These are phyloP conservation scores for Tephrocybe rancida DNA, from an alignment of 768 basidiomycete species.

Conservation along the genomic window DNA sequence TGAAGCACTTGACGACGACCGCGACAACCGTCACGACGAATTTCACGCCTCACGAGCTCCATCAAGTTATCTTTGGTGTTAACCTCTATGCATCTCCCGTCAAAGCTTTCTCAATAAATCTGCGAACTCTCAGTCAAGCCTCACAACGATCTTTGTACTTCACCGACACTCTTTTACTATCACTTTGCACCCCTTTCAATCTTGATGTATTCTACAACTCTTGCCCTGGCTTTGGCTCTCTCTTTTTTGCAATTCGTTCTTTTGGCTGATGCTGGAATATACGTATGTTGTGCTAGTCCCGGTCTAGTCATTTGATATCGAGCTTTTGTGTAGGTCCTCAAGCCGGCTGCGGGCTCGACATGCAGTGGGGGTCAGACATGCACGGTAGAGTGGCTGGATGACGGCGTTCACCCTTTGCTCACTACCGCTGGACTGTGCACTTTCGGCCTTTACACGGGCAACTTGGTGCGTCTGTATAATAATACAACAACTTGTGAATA, in stretches of 20 bases:
- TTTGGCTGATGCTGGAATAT: slow-evolving; percentile 39
- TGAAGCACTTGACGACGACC: slow-evolving; percentile 11
- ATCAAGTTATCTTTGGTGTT: not conserved
- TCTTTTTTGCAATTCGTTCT: slow-evolving; percentile 25
- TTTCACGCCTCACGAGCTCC: slow-evolving; percentile 3
- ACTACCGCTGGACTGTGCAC: slow-evolving; percentile 50
- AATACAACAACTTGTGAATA: not conserved
- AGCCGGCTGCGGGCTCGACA: slow-evolving; percentile 41
- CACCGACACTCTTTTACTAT: slow-evolving; percentile 11
- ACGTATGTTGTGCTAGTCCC: slow-evolving; percentile 30
- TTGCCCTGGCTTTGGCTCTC: slow-evolving; percentile 21
- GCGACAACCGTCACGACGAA: slow-evolving; percentile 8
- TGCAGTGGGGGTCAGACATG: slow-evolving; percentile 60
- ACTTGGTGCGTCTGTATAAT: slow-evolving; percentile 40
- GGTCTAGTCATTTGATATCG: not conserved
- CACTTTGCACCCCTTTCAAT: not conserved
- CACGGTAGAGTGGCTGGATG: slow-evolving; percentile 62
- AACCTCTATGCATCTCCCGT: slow-evolving; percentile 3
- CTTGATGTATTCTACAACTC: slow-evolving; percentile 15
- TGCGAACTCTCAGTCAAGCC: not conserved
- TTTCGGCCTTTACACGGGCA: slow-evolving; percentile 61
- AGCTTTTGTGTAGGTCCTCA: slow-evolving; percentile 39
- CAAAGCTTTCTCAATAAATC: not conserved
- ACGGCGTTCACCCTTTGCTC: slow-evolving; percentile 55
- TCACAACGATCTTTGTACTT: slow-evolving; percentile 9